Conservation (phyloP, 2,329 filamentous ascomycete species). For the Sarocladium kiliense region DNA sequence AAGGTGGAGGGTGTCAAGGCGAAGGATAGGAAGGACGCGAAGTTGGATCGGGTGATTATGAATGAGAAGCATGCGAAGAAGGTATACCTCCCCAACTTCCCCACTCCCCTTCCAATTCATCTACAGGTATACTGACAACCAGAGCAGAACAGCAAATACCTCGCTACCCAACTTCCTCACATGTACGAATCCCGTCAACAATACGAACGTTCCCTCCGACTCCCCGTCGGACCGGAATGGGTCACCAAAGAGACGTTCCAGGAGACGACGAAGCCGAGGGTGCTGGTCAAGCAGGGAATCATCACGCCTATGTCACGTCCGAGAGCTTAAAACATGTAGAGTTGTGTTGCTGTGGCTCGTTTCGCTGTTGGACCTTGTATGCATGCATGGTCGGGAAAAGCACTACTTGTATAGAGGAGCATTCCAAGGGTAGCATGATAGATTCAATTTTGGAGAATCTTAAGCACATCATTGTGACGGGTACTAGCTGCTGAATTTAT, state of each 20-base stretch:
- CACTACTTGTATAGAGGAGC: not conserved
- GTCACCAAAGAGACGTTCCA: constrained; percentile 95
- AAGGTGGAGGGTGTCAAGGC: constrained; percentile 70
- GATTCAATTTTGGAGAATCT: no score
- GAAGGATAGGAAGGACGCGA: constrained; percentile 74
- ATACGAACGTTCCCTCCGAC: constrained; percentile 81
- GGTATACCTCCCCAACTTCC: constrained; percentile 40
- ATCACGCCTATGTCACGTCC: constrained; percentile 86
- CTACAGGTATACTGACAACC: no score
- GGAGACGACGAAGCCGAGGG: constrained; percentile 78
- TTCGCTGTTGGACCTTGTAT: no score
- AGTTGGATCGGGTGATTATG: constrained; percentile 80
- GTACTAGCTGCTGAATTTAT: no score
- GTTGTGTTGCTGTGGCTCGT: no score
- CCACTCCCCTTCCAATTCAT: not conserved
- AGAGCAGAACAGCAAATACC: constrained; percentile 82
- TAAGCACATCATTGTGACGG: no score
- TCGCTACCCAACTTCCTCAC: constrained; percentile 79
- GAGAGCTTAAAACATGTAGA: not conserved
- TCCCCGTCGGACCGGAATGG: constrained; percentile 93
- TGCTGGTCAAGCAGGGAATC: constrained; percentile 86
- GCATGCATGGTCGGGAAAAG: no score
- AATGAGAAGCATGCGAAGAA: constrained; percentile 89
- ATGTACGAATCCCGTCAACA: constrained; percentile 83
- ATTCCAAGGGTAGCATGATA: not conserved